phyloP scores from a whole-genome alignment of 1,284 basidiomycete genomes.

The Cyathus pygmaeus region DNA sequence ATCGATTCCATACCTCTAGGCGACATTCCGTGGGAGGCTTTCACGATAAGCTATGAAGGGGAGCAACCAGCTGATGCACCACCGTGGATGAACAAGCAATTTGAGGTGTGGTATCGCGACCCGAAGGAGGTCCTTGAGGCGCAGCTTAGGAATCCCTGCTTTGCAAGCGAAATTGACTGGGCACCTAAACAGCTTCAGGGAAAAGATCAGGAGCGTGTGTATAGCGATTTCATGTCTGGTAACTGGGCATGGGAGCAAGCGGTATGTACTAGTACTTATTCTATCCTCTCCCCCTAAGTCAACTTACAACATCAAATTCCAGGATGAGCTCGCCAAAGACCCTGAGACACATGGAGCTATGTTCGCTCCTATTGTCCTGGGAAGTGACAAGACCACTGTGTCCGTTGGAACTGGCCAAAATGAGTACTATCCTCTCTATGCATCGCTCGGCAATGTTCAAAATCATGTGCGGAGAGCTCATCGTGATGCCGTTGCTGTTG shows the following conservation, averaged over 20 bases:
- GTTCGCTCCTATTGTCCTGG: constrained; percentile 37
- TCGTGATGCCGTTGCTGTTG: not conserved
- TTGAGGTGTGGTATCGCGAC: too few relatives aligned
- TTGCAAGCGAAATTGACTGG: constrained; percentile 32
- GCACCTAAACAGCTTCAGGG: constrained; percentile 27
- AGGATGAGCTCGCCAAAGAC: constrained; percentile 35
- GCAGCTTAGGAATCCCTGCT: constrained; percentile 35
- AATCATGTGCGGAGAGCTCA: constrained; percentile 16
- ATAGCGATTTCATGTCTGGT: constrained; percentile 45
- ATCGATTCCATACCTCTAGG: constrained; percentile 40
- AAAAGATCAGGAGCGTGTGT: constrained; percentile 18
- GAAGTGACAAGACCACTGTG: constrained; percentile 46
- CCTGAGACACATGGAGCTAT: constrained; percentile 31
- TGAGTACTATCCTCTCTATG: constrained; percentile 43
- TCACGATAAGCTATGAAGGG: constrained; percentile 28
- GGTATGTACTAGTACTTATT: constrained; percentile 20
- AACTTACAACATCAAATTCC: constrained; percentile 5
- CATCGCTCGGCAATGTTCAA: constrained; percentile 29
- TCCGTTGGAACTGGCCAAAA: constrained; percentile 44
- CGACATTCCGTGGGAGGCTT: constrained; percentile 38
- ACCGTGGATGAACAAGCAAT: too few relatives aligned
- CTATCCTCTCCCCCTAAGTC: not conserved
- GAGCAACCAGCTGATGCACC: not conserved
- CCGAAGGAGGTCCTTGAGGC: constrained; percentile 24
- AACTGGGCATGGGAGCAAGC: constrained; percentile 46